Conservation (phyloP, 352 stramenopile genomes). For the Pythium insidiosum region DNA sequence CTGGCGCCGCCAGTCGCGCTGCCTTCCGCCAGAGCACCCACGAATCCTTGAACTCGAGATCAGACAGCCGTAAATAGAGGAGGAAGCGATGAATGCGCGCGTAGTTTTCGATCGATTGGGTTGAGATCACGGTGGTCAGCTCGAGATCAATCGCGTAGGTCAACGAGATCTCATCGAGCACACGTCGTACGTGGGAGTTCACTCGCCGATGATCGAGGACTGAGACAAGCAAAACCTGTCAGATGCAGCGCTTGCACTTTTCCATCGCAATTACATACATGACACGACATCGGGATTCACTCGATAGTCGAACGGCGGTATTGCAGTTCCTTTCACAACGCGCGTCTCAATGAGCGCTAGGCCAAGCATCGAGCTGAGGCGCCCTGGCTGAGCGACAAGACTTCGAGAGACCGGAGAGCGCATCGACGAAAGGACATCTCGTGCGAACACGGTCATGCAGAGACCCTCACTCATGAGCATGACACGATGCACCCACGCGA, state of each 20-base stretch:
- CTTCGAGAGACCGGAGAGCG: slow-evolving; percentile 31
- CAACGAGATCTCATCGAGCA: slow-evolving; percentile 10
- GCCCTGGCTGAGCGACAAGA: slow-evolving; percentile 33
- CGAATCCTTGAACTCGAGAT: slow-evolving; percentile 37
- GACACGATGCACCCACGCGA: slow-evolving; percentile 51
- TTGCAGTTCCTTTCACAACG: slow-evolving; percentile 10
- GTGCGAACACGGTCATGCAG: slow-evolving; percentile 63
- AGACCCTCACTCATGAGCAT: slow-evolving; percentile 69
- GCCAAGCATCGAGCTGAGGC: slow-evolving; percentile 36
- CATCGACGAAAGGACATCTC: slow-evolving; percentile 40
- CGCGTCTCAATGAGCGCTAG: slow-evolving; percentile 53
- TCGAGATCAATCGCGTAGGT: slow-evolving; percentile 7
- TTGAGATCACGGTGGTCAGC: slow-evolving; percentile 7
- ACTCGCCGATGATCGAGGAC: too few relatives aligned
- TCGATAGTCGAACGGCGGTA: slow-evolving; percentile 40
- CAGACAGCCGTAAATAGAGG: slow-evolving; percentile 20
- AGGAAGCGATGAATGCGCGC: slow-evolving; percentile 11
- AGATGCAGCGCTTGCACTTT: too few relatives aligned
- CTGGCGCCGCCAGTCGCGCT: background rate
- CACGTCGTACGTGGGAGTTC: too few relatives aligned
- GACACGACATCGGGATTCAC: slow-evolving; percentile 16
- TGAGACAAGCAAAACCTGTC: too few relatives aligned
- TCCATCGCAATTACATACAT: too few relatives aligned
- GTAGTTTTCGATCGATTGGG: slow-evolving; percentile 3
- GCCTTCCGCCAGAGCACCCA: slow-evolving; percentile 9